Percentiles rank a stretch among this genome's conserved stretches.
phyloP scores from a whole-genome alignment of 2,329 filamentous ascomycete genomes.

The Chaetomiaceae sp. region DNA sequence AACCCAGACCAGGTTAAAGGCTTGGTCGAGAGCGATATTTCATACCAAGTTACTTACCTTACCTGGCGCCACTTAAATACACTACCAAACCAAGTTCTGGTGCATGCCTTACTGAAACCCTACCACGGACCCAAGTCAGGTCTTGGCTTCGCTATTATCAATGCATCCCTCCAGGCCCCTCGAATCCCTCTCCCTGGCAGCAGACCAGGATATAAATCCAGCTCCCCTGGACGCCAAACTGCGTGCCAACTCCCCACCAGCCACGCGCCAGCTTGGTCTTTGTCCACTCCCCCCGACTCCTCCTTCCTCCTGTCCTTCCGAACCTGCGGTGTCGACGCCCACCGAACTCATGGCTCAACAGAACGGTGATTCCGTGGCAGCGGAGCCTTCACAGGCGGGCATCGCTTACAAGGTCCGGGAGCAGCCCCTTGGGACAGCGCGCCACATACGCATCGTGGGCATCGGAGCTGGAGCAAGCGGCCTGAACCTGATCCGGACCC shows the following conservation, averaged over 20 bases:
- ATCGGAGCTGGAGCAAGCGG: constrained; percentile 43
- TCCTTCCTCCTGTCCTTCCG: neutral
- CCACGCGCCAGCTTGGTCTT: neutral
- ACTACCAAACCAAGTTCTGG: too few relatives aligned
- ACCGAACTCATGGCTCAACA: constrained; percentile 8
- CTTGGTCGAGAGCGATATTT: constrained; percentile 9
- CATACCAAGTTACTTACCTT: too few relatives aligned
- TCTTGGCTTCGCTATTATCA: neutral
- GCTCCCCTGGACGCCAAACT: neutral
- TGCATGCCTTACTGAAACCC: too few relatives aligned
- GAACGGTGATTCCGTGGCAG: too few relatives aligned
- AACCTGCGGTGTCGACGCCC: constrained; percentile 1
- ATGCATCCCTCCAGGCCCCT: neutral
- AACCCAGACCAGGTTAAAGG: constrained; percentile 6
- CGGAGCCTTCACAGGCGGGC: neutral
- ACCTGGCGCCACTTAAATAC: too few relatives aligned
- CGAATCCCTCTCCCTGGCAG: neutral
- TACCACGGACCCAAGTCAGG: too few relatives aligned
- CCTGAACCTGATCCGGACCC: constrained; percentile 41
- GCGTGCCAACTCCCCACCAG: neutral
- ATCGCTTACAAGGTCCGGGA: constrained; percentile 33
- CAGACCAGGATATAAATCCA: constrained; percentile 8
- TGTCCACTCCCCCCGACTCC: neutral
- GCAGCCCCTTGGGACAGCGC: constrained; percentile 35
- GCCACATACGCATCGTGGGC: constrained; percentile 39